These are phyloP conservation scores for Tetramitus jugosus DNA, from an alignment of 208 protist genomes.

Conservation along the genomic window DNA sequence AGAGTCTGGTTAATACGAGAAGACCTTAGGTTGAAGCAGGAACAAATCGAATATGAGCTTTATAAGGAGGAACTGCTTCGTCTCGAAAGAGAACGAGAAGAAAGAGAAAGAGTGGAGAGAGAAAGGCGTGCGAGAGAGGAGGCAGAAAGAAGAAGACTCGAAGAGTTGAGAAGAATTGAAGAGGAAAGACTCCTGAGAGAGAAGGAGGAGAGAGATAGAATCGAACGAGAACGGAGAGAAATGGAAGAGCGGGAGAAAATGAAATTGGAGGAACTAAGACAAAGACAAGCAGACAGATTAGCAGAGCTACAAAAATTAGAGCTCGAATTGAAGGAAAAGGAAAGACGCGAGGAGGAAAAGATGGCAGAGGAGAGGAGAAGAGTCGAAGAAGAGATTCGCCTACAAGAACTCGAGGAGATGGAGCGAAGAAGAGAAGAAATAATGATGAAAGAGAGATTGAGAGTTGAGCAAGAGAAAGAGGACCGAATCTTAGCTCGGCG, in stretches of 20 bases:
- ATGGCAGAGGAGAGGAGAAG: background rate
- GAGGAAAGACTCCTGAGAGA: slow-evolving; percentile 7
- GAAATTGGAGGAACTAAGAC: background rate
- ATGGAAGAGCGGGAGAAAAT: slow-evolving; percentile 9
- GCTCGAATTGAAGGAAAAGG: background rate
- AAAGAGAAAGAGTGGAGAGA: background rate
- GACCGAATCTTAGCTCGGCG: background rate
- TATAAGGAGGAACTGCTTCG: background rate
- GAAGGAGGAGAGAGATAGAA: background rate
- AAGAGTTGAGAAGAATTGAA: slow-evolving; percentile 4
- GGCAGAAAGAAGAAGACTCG: background rate
- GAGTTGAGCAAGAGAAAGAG: background rate
- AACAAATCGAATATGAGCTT: slow-evolving; percentile 9
- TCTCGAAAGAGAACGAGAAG: background rate
- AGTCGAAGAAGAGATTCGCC: background rate
- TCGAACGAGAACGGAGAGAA: slow-evolving; percentile 15
- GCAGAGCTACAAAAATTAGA: background rate
- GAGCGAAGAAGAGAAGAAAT: background rate
- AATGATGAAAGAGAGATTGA: background rate
- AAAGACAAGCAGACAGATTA: background rate
- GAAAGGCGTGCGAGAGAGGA: slow-evolving; percentile 16
- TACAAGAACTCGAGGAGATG: background rate
- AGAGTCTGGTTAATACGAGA: background rate
- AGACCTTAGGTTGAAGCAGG: background rate
- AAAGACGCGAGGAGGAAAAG: background rate